These are phyloP conservation scores for Murraya koenigii DNA, from an alignment of 345 rosid genomes.

Conservation along the genomic window DNA sequence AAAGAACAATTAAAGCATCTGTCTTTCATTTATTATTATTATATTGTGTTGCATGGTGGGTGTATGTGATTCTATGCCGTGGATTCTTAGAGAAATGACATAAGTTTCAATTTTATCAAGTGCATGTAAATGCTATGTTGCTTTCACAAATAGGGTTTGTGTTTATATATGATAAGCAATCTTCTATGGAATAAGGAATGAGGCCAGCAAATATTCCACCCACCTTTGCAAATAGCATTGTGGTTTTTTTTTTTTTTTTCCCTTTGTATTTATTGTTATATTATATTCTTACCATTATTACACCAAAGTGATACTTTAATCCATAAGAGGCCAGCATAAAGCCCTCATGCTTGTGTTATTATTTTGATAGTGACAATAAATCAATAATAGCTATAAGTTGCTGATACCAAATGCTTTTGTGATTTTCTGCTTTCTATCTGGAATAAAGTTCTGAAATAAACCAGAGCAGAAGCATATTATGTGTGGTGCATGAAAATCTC, in stretches of 20 bases:
- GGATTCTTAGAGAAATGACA: conserved; percentile 16
- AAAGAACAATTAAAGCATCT: neutral
- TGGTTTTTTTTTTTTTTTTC: neutral
- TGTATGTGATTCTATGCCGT: conserved; percentile 10
- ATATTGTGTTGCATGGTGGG: conserved; percentile 8
- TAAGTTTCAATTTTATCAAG: neutral
- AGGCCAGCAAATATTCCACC: conserved; percentile 36
- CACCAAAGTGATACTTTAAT: conserved; percentile 4
- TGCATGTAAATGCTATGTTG: conserved; percentile 11
- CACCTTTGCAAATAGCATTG: conserved; percentile 18
- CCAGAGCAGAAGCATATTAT: neutral
- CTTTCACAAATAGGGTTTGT: conserved; percentile 15
- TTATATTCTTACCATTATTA: conserved; percentile 18
- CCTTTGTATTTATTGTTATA: conserved; percentile 7
- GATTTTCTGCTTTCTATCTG: neutral
- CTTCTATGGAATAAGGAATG: conserved; percentile 30
- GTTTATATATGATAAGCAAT: conserved; percentile 10
- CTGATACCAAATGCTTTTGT: neutral
- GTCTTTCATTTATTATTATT: neutral
- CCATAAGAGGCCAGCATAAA: neutral
- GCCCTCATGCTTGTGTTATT: neutral
- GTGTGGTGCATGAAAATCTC: neutral
- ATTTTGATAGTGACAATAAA: neutral
- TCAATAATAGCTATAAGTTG: neutral
- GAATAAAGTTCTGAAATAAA: neutral